Evolutionary conservation across 1,284 basidiomycete genomes (phyloP), one percentile per base, ranked within the genome.

Genomic region (Austroboletus novae-zelandiae): DNA sequence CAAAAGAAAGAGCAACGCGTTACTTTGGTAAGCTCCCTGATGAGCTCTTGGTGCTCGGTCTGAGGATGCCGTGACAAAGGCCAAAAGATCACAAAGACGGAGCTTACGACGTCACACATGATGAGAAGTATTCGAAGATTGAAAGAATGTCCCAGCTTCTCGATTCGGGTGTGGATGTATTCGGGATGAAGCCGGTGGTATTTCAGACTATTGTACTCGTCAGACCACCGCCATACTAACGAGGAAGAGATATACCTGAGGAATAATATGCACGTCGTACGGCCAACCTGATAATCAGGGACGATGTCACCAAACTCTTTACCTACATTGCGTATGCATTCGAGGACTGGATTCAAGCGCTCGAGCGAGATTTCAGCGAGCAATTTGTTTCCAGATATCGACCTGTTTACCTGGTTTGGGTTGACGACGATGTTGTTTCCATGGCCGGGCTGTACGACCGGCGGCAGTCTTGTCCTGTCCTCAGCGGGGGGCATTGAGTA

Each of bases 181-280:
- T 99, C 97, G 5, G 97, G 97, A 68, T 99, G 97, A 15, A 99
- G 78, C 25, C 95, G 89, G 63, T 99, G 95, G 61, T 99, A 99
- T 59, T 88, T 89, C 53, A 99, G 70, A 65, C 95, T 98, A 30
- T 20, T 9, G 5, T 9, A 3, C n/a, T n/a, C 1, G 8, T 63
- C 15, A 53, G 48, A 46, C 41, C 29, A 31, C 5, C 25, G 34
- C 17, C 25, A 13, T 8, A 9, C 14, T 15, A 4, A 23, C 18
- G 25, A 8, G 30, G 32, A 41, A 31, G 31, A 35, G 1, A 35
- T 73, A 40, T 52, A 89, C 93, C 92, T 95, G 43, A 98, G 77
- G 63, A 89, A 98, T 27, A 98, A 71, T 5, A 95, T 87, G n/a
- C 94, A 91, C 7, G 92, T 93, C 25, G 94, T 96, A n/a, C 86